Evolutionary conservation across 495 filamentous ascomycete genomes (phyloP), one percentile per base, ranked within the genome.

Genomic region (Penicillium cataractarum): DNA sequence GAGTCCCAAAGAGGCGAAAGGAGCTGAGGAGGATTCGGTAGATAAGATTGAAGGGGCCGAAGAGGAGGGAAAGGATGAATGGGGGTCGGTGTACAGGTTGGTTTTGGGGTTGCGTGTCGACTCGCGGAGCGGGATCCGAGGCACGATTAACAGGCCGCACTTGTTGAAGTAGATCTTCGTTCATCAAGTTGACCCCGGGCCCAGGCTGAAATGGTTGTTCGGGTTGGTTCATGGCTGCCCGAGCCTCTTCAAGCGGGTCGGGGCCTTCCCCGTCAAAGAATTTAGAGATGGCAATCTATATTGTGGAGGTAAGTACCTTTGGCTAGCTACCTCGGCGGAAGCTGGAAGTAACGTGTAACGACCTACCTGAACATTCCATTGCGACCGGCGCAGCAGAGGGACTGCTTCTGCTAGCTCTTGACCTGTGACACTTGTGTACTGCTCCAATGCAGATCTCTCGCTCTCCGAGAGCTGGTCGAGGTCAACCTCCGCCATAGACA

Each of bases 191-290:
- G 60, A 77, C 75, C 15, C 77, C 75, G 60, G 86, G 86, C 37
- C 90, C 80, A 8, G 78, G 74, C 24, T 83, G 74, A 61, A 80
- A 78, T 17, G 83, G 81, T 19, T 35, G 51, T 22, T 32, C 51
- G 5, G 86, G 87, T 46, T 80, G 70, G 39, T 87, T 77, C 33
- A 84, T 64, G 29, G 87, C 83, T 37, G 88, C 84, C 55, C 88
- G 80, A 61, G 91, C 89, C 77, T 92, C 90, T 65, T 91, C 91
- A 6, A 94, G 79, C 6, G 86, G 89, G 70, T 97, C 91, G 37
- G 91, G 85, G 5, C 89, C 86, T 76, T 98, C 96, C 54, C 96
- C 95, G 72, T 98, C 95, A 71, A 97, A 99, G 85, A 98, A 98
- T 69, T 94, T 94, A 53, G 95, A 84, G 54, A 99, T 91, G 33